Evolutionary conservation across 352 stramenopile genomes (phyloP).

Genomic region (Albugo laibachii): DNA sequence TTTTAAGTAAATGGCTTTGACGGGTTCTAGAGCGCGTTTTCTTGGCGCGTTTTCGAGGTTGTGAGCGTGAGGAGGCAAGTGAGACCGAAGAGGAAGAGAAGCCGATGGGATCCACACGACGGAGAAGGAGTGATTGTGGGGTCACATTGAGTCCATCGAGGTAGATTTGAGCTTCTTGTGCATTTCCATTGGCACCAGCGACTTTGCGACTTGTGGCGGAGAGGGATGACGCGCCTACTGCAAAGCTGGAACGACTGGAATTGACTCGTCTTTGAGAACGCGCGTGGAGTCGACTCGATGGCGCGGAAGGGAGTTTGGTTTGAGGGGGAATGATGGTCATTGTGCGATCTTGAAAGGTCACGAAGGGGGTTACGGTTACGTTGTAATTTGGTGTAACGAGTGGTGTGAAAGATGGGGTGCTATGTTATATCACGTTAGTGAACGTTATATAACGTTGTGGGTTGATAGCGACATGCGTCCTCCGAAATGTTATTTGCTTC

Average conservation of each 20-base stretch:
- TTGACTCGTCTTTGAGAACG: constrained; percentile 21
- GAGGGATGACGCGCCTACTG: constrained; percentile 29
- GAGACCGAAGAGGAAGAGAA: constrained; percentile 9
- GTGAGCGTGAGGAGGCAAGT: constrained; percentile 7
- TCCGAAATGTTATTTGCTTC: too few species aligned
- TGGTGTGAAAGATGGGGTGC: too few species aligned
- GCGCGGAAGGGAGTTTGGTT: too few species aligned
- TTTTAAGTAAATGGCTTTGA: constrained; percentile 7
- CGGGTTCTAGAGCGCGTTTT: constrained; percentile 15
- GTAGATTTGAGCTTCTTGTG: constrained; percentile 24
- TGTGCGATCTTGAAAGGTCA: too few species aligned
- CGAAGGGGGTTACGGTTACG: too few species aligned
- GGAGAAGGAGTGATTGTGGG: constrained; percentile 53
- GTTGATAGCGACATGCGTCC: too few species aligned
- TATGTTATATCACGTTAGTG: too few species aligned
- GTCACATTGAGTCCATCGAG: constrained; percentile 50
- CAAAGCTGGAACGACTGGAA: constrained; percentile 21
- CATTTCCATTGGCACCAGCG: constrained; percentile 16
- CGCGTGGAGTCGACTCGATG: too few species aligned
- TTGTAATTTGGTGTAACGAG: too few species aligned
- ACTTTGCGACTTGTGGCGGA: constrained; percentile 51
- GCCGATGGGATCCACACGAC: constrained; percentile 28
- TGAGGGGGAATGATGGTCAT: too few species aligned
- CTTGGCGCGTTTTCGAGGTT: constrained; percentile 10
- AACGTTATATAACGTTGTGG: too few species aligned